Evolutionary conservation across 139 green algal species (phyloP), one percentile per base, ranked within the genome.

Genomic region (Penium margaritaceum): DNA sequence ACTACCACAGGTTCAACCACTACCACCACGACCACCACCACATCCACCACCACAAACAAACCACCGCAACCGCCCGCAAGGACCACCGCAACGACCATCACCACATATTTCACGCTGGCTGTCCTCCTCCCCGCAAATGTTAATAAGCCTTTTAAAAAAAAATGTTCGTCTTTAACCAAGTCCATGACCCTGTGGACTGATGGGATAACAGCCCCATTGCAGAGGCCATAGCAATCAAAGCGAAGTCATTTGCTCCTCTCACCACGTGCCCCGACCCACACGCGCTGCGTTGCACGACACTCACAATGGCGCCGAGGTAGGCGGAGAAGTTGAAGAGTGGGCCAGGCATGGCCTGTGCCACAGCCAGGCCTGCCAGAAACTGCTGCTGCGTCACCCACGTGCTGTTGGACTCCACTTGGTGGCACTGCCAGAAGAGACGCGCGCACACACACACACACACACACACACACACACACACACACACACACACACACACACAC

Each of bases 251-350:
- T 51, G 12, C 41, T 21, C 41, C 12, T 51, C 41, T 12, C 7
- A 51, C 41, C 7, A 12, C 41, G 12, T 12, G 9, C 7, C 9
- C 12, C 7, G 9, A 51, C 41, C 41, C 12, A 51, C 41, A 51
- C 7, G 7, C 7, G 41, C 41, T 21, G 9, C 41, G 29, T 32
- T 54, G 43, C 5, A 58, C 7, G 27, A 19, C 7, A 58, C 46
- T 60, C 17, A 92, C 90, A 61, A 96, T 84, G 2, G 90, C 88
- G 2, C 92, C 92, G 21, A 97, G 81, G 85, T 97, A 97, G 34
- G 89, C 87, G 0, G 87, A 80, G 73, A 97, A 89, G 85, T 97
- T 97, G 86, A 97, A 97, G 34, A 97, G 84, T 0, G 92, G 92
- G 0, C 92, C 92, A 0, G 92, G 92, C 85, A 96, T 90, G 51